These are phyloP conservation scores for Aspergillus sp. DNA, from an alignment of 2,329 filamentous ascomycete genomes.

Conservation along the genomic window DNA sequence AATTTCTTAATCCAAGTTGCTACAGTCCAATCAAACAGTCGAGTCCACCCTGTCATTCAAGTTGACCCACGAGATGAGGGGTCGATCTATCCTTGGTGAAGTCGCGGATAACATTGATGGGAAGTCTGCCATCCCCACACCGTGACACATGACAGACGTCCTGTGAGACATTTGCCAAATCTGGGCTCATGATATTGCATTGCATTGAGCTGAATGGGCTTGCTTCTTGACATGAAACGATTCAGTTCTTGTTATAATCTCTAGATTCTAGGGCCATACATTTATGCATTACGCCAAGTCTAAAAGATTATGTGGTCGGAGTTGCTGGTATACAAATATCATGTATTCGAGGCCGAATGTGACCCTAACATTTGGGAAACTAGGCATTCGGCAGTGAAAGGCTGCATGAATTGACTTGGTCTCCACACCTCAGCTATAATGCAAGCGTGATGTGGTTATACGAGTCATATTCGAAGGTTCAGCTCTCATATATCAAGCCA, in stretches of 20 bases:
- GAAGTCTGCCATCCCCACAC: neutral
- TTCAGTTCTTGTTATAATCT: neutral
- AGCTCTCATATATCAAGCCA: slow-evolving; percentile 1
- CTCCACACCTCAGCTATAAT: neutral
- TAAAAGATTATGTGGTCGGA: neutral
- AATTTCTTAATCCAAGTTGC: neutral
- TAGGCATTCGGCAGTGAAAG: neutral
- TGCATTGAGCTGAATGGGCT: neutral
- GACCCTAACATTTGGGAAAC: neutral
- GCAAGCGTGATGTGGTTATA: neutral
- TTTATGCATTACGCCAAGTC: neutral
- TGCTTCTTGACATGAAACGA: neutral
- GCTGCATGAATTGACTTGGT: neutral
- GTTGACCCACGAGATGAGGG: neutral
- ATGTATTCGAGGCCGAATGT: neutral
- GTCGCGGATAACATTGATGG: neutral
- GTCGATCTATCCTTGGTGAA: neutral
- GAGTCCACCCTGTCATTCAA: neutral
- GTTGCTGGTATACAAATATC: neutral
- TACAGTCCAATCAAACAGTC: neutral
- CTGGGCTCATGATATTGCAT: neutral
- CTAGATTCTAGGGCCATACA: neutral
- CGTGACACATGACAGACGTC: neutral
- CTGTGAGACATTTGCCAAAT: neutral
- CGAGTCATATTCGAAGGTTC: neutral